A percentile compares a stretch with the other conserved stretches of the same genome.
phyloP scores from a whole-genome alignment of 768 basidiomycete species.

The Astraeus odoratus region DNA sequence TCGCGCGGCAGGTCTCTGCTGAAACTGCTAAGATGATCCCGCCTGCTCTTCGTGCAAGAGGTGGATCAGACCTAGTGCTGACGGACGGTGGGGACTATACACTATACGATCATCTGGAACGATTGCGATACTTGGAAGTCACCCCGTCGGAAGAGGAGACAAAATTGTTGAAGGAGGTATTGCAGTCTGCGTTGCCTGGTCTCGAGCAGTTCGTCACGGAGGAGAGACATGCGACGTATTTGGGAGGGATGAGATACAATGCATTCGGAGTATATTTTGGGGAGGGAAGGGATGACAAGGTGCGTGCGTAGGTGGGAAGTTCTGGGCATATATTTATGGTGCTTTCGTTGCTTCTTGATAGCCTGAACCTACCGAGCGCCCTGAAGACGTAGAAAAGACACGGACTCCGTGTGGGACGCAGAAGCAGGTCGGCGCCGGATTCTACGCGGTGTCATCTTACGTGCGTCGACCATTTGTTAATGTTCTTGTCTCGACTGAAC shows the following conservation, averaged over 20 bases:
- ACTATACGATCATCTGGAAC: conserved; percentile 71
- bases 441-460: conserved; percentile 76
- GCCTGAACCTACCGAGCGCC: conserved; percentile 47
- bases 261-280: conserved; percentile 64
- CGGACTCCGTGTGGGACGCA: conserved; percentile 72
- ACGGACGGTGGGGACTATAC: conserved; percentile 49
- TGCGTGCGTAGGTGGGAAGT: conserved; percentile 22
- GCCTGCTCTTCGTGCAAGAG: conserved; percentile 12
- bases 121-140: conserved; percentile 62
- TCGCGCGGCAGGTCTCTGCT: conserved; percentile 62
- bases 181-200: conserved; percentile 60
- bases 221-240: conserved; percentile 51
- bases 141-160: conserved; percentile 41
- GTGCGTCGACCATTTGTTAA: conserved; percentile 26
- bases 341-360: conserved; percentile 19
- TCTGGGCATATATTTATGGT: neutral
- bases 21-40: conserved; percentile 54
- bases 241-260: conserved; percentile 74
- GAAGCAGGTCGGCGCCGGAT: conserved; percentile 67
- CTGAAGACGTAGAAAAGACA: conserved; percentile 68
- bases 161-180: conserved; percentile 43
- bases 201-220: conserved; percentile 64
- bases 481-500: neutral
- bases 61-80: conserved; percentile 16
- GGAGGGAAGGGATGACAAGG: conserved; percentile 67